Evolutionary conservation across 2,329 filamentous ascomycete species (phyloP).

Genomic region (Gyromitra esculenta): DNA sequence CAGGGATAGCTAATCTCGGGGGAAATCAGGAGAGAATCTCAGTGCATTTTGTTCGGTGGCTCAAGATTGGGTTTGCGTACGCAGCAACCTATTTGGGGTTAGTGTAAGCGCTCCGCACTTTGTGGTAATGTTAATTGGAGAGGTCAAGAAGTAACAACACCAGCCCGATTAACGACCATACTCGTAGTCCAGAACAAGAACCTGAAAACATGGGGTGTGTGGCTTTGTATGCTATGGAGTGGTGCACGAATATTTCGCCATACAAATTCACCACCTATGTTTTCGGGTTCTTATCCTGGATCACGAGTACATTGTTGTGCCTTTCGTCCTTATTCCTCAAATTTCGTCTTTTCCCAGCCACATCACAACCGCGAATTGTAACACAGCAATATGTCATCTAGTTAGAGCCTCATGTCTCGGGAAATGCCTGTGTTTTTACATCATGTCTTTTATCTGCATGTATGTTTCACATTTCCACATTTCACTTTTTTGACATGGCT

Average conservation of each 20-base stretch:
- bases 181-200: too few species aligned
- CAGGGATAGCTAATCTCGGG: background rate
- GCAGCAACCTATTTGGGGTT: conserved; percentile 18
- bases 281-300: background rate
- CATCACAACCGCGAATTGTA: conserved; percentile 12
- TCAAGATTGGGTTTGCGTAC: conserved; percentile 28
- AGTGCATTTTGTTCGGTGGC: background rate
- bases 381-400: conserved; percentile 20
- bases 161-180: background rate
- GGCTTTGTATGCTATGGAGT: too few species aligned
- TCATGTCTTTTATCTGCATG: conserved; percentile 36
- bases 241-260: too few species aligned
- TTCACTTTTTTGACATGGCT: conserved; percentile 44
- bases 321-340: conserved; percentile 2
- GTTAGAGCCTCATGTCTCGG: conserved; percentile 49
- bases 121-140: background rate
- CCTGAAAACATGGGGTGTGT: too few species aligned
- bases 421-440: conserved; percentile 41
- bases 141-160: background rate
- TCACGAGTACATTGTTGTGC: conserved; percentile 4
- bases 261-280: too few species aligned
- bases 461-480: conserved; percentile 48
- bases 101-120: background rate
- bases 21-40: background rate
- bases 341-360: conserved; percentile 26